Base-by-base conservation (phyloP, 352 stramenopile species). In the Globisporangium nagaii region DNA sequence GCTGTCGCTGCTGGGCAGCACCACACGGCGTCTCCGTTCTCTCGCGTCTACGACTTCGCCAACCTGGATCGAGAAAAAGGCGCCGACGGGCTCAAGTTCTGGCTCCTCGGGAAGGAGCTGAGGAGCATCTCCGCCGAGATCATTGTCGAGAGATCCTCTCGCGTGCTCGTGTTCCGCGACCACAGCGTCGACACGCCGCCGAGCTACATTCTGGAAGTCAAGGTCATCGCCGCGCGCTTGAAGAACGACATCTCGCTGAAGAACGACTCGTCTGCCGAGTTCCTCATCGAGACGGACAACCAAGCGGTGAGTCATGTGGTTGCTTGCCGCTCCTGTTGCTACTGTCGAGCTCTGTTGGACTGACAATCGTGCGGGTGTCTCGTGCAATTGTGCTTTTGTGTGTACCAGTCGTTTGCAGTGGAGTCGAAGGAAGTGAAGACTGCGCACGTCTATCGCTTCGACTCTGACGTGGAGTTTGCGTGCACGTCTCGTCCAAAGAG, bases 1-100 rank as follows among this genome's bases (percentile, higher is more conserved):
- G 80, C 75, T 35, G 75, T 80, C 46, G 55, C 66, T 39, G 62
- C 71, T 11, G 67, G 79, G 3, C 71, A 73, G 7, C 72, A 75
- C 41, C 70, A 83, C 49, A 63, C 75, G 12, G 70, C 79, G 2
- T 86, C 75, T 27, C 72, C 74, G 25, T 76, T 74, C 1, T 85
- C 78, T 22, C 74, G 83, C 11, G 64, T 95, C 27, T 95, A 91
- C 53, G 84, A 95, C 57, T 95, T 95, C 41, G 82, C 83, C 11
- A 88, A 93, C 51, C 44, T 95, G 42, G 84, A 95, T 51, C 62
- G 79, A 28, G 80, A 95, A 24, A 78, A 78, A 49, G 78, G 80
- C 28, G 77, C 86, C 17, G 79, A 88, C 19, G 79, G 79, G 1
- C 60, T 93, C 17, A 83, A 77, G 1, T 89, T 86, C 24, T 75